These are phyloP conservation scores for Nicotiana sylvestris DNA, from an alignment of 257 asterid species.

Conservation along the genomic window DNA sequence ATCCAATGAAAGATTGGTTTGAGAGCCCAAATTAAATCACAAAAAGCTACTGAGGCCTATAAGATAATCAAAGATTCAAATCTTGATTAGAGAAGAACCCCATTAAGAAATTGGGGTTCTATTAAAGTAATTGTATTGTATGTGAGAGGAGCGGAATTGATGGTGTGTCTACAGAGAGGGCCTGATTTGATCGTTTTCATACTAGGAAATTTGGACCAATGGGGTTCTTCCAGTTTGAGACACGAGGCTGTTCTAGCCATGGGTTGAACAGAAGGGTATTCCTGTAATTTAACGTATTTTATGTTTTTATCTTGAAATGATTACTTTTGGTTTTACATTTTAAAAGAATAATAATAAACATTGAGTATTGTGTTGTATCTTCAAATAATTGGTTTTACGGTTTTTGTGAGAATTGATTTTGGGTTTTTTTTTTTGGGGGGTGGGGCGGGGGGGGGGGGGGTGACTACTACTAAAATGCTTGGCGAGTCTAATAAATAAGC, in stretches of 20 bases:
- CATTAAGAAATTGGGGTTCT: conserved; percentile 4
- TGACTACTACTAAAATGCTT: background rate
- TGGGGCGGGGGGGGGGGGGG: too few relatives aligned
- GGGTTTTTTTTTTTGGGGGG: background rate
- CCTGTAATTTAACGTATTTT: background rate
- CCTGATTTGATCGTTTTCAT: conserved; percentile 1
- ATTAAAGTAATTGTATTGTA: background rate
- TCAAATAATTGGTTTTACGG: too few relatives aligned
- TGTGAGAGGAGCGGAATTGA: background rate
- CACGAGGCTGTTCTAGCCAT: background rate
- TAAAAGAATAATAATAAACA: too few relatives aligned
- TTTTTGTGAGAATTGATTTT: background rate
- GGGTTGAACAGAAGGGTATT: background rate
- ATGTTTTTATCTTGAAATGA: background rate
- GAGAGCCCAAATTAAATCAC: background rate
- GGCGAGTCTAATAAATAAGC: background rate
- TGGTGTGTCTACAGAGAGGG: background rate
- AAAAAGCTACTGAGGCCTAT: background rate
- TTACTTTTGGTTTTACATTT: background rate
- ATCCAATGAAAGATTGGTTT: background rate
- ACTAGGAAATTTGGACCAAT: background rate
- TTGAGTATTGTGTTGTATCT: background rate
- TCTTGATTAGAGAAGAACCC: conserved; percentile 4
- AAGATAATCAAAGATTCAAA: background rate
- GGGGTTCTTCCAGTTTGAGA: background rate